Evolutionary conservation across 169 alveolate species (phyloP).

Genomic region (Plasmodium gonderi): DNA sequence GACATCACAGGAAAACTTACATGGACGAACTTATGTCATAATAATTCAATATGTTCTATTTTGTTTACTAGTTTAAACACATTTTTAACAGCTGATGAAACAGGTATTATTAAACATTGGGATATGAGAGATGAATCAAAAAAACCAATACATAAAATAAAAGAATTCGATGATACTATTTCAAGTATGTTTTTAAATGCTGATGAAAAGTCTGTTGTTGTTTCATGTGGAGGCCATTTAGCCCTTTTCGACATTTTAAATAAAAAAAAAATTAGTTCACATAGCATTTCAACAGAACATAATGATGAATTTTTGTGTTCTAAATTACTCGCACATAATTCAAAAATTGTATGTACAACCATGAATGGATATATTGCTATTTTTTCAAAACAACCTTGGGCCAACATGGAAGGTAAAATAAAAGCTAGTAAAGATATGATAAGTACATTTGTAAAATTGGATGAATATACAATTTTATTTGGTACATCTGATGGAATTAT

Average conservation of each 20-base stretch:
- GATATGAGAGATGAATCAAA: slow-evolving; percentile 37
- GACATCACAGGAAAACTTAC: slow-evolving; percentile 36
- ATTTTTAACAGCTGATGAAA: slow-evolving; percentile 54
- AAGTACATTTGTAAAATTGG: slow-evolving; percentile 44
- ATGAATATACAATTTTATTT: slow-evolving; percentile 41
- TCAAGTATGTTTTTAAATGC: slow-evolving; percentile 32
- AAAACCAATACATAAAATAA: slow-evolving; percentile 63
- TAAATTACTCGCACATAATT: slow-evolving; percentile 7
- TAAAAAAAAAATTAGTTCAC: slow-evolving; percentile 40
- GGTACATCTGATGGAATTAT: slow-evolving; percentile 63
- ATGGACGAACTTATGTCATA: slow-evolving; percentile 51
- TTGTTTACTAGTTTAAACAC: slow-evolving; percentile 38
- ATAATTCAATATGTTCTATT: slow-evolving; percentile 19
- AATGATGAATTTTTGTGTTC: slow-evolving; percentile 51
- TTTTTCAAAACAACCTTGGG: slow-evolving; percentile 64
- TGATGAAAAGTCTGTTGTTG: slow-evolving; percentile 24
- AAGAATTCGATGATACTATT: slow-evolving; percentile 55
- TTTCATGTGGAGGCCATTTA: slow-evolving; percentile 47
- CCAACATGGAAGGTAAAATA: slow-evolving; percentile 12
- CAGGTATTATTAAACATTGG: slow-evolving; percentile 56
- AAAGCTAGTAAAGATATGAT: slow-evolving; percentile 62
- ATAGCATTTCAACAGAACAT: slow-evolving; percentile 45
- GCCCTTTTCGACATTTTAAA: slow-evolving; percentile 40
- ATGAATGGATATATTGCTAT: slow-evolving; percentile 39
- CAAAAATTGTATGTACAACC: slow-evolving; percentile 54